Evolutionary conservation across 345 rosid genomes (phyloP).

Genomic region (Moringa oleifera): DNA sequence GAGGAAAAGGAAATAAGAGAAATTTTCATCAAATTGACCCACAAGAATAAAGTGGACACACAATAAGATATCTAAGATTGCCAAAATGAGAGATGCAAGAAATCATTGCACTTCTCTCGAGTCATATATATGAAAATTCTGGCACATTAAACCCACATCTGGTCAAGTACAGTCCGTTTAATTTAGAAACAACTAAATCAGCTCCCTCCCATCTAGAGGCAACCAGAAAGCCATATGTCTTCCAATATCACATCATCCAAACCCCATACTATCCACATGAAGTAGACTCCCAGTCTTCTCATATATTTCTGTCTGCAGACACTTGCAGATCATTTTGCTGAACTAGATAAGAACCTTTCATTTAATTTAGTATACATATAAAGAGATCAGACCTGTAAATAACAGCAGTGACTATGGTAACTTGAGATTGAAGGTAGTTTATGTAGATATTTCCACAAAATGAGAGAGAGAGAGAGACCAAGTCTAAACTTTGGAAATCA

Average conservation of each 20-base stretch:
- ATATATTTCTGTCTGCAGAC: not conserved
- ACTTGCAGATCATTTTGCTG: not conserved
- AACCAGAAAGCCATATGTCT: not conserved
- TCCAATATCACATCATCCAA: not conserved
- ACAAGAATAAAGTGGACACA: not conserved
- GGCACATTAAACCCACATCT: not conserved
- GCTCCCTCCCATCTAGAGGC: not conserved
- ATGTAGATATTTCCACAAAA: not conserved
- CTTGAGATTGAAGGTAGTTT: not conserved
- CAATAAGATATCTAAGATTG: not conserved
- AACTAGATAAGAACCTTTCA: not conserved
- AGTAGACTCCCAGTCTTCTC: not conserved
- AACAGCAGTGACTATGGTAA: too few species aligned
- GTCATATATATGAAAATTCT: too few species aligned
- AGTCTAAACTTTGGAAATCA: too few species aligned
- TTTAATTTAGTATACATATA: too few species aligned
- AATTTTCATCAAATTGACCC: too few species aligned
- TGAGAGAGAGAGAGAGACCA: too few species aligned
- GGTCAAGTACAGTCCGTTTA: not conserved
- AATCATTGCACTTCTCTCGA: too few species aligned
- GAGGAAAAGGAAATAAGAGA: not conserved
- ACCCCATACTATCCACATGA: not conserved
- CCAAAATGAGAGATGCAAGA: too few species aligned
- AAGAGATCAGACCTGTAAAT: too few species aligned
- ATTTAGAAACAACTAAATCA: not conserved